Evolutionary conservation across 768 basidiomycete species (phyloP), one percentile per base, ranked within the genome.

Genomic region (Aureoboletus auriporus): DNA sequence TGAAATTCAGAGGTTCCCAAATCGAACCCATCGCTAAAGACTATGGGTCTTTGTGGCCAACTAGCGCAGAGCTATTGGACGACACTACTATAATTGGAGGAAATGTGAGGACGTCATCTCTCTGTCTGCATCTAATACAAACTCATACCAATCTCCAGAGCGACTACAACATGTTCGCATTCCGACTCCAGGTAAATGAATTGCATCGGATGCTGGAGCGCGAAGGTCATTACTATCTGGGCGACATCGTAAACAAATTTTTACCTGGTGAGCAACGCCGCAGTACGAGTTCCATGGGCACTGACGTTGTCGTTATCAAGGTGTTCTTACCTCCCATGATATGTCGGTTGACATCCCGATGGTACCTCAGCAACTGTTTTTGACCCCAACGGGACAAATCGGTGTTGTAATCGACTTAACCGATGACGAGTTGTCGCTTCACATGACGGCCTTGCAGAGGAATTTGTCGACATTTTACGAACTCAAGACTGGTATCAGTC

Each of bases 181-280:
- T 85, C 66, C 69, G 75, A 44, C 62, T 83, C 38, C 73, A 73
- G 41, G 64, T 58, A 34, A 70, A 71, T 7, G 67, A 76, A 20
- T 62, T 67, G 5, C 74, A 76, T 8, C 67, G 64, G 10, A 50
- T 65, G 3, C 71, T 94, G 30, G 83, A 84, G 51, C 73, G 75
- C 10, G 76, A 81, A 43, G 93, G 93, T 0, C 71, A 71, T 42
- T 93, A 82, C 63, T 79, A 90, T 56, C 54, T 89, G 2, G 88
- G 82, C 11, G 93, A 95, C 55, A 68, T 85, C 38, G 79, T 93
- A 28, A 88, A 83, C 50, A 86, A 83, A 58, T 82, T 96, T 55
- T 62, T 87, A 16, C 71, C 76, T 55, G 88, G 87, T 85, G 60
- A 44, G 69, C 23, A 13, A 40, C 17, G 2, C 26, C n/a, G 6